A percentile compares a stretch with the other conserved stretches of the same genome.
Evolutionary conservation across 2,329 filamentous ascomycete genomes (phyloP).

Genomic region (Cladorrhinum sp.): DNA sequence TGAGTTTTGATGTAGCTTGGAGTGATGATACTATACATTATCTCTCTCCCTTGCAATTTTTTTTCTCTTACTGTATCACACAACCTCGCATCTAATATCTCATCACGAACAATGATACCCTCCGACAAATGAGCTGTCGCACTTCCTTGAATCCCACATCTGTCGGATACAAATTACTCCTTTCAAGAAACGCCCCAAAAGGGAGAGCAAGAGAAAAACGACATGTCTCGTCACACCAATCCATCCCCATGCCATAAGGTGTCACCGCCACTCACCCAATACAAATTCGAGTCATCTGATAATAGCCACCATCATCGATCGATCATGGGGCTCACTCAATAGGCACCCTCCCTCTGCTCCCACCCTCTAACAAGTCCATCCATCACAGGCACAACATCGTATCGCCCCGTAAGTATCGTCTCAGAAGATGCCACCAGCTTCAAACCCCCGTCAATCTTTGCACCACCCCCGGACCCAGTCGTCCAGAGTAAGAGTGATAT

Average conservation of each 20-base stretch:
- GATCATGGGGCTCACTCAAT: conserved; percentile 34
- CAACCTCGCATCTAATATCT: too few relatives aligned
- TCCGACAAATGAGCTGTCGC: too few relatives aligned
- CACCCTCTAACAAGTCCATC: conserved; percentile 46
- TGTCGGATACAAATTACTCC: too few relatives aligned
- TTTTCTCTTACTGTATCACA: too few relatives aligned
- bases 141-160: too few relatives aligned
- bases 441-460: conserved; percentile 51
- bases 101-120: too few relatives aligned
- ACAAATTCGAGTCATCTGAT: background rate
- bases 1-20: too few relatives aligned
- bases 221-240: background rate
- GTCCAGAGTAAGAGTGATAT: conserved; percentile 68
- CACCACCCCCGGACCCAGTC: conserved; percentile 50
- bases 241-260: background rate
- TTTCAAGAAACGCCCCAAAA: too few relatives aligned
- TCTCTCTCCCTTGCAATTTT: too few relatives aligned
- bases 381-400: conserved; percentile 36
- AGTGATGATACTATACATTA: too few relatives aligned
- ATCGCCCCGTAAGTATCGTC: conserved; percentile 49
- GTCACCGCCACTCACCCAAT: background rate
- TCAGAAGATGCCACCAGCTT: conserved; percentile 43
- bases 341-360: conserved; percentile 45
- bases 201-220: background rate
- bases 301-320: background rate